Evolutionary conservation across 129 eudicot species (phyloP).

Genomic region (Oenanthe sinensis): DNA sequence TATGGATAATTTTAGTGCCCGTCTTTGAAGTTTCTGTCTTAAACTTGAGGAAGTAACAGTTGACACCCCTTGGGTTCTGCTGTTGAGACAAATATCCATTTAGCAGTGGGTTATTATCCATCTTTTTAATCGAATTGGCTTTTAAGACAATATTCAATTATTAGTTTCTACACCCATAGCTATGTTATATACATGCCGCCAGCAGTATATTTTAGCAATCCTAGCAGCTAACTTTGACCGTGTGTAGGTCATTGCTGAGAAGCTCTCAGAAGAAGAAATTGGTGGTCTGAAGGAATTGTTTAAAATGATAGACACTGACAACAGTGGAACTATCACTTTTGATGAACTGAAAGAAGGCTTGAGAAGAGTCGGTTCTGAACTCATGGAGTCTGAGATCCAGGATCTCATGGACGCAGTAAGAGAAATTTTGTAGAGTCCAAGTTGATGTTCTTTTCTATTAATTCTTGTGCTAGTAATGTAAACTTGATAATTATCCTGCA

Average conservation of each 20-base stretch:
- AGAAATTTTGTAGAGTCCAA: neutral
- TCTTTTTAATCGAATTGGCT: neutral
- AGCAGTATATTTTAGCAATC: neutral
- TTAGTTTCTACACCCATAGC: neutral
- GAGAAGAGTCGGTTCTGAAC: constrained; percentile 73
- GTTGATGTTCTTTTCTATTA: neutral
- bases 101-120: neutral
- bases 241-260: constrained; percentile 82
- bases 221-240: neutral
- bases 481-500: neutral
- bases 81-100: neutral
- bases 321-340: constrained; percentile 80
- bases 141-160: neutral
- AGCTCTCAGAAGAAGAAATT: constrained; percentile 91
- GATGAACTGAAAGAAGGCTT: constrained; percentile 89
- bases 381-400: constrained; percentile 86
- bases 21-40: neutral
- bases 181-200: neutral
- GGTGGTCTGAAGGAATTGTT: constrained; percentile 90
- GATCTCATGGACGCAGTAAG: constrained; percentile 92
- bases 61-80: neutral
- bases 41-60: neutral
- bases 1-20: neutral
- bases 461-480: neutral
- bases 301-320: constrained; percentile 80